Evolutionary conservation across 2,329 filamentous ascomycete genomes (phyloP).

Genomic region (Scleromitrula shiraiana): DNA sequence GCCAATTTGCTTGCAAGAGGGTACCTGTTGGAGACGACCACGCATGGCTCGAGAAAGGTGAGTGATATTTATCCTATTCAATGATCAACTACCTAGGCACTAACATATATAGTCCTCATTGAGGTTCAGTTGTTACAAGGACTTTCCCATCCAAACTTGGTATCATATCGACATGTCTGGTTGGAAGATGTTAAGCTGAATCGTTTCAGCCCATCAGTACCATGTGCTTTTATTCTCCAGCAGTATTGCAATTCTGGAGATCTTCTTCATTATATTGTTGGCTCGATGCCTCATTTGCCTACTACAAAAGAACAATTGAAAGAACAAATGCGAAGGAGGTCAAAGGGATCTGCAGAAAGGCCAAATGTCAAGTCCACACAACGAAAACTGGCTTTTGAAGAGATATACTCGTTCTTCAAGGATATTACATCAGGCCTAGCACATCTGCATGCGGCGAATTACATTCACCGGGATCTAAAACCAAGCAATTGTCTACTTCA

Average conservation of each 20-base stretch:
- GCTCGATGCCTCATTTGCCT: constrained; percentile 50
- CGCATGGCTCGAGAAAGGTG: constrained; percentile 78
- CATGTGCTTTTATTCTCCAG: constrained; percentile 93
- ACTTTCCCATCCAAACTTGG: constrained; percentile 87
- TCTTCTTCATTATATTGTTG: constrained; percentile 78
- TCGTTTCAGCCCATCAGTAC: constrained; percentile 82
- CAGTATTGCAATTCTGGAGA: constrained; percentile 96
- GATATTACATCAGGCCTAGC: constrained; percentile 90
- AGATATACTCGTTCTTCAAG: constrained; percentile 94
- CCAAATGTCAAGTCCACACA: constrained; percentile 26
- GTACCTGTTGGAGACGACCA: constrained; percentile 94
- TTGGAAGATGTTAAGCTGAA: constrained; percentile 80
- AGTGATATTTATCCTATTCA: background rate
- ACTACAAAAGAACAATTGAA: constrained; percentile 78
- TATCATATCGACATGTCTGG: constrained; percentile 97
- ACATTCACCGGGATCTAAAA: constrained; percentile 93
- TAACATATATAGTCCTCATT: constrained; percentile 51
- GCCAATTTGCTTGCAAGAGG: constrained; percentile 92
- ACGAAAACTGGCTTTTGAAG: constrained; percentile 59
- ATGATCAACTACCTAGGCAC: background rate
- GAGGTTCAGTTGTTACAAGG: constrained; percentile 91
- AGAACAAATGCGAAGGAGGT: constrained; percentile 73
- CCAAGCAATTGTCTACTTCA: constrained; percentile 93
- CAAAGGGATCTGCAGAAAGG: constrained; percentile 58
- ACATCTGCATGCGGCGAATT: constrained; percentile 83